phyloP scores from a whole-genome alignment of 2,329 filamentous ascomycete species.

The Ramularia collo-cygni region DNA sequence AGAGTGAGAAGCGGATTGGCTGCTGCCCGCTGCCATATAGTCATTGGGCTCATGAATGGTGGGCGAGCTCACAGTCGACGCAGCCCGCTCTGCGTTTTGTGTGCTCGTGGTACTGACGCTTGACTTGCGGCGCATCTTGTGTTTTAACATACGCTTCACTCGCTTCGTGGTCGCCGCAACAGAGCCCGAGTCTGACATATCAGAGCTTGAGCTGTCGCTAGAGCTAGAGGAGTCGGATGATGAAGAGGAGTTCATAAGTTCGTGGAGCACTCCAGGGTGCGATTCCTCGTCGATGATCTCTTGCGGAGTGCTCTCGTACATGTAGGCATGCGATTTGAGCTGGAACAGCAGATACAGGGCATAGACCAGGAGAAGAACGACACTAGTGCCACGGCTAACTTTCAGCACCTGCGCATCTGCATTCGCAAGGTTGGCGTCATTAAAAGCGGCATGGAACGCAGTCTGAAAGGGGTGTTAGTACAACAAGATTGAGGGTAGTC shows the following conservation, averaged over 20 bases:
- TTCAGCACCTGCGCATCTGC: conserved; percentile 69
- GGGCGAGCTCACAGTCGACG: conserved; percentile 41
- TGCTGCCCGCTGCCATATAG: conserved; percentile 31
- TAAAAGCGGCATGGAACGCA: conserved; percentile 85
- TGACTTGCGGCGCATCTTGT: conserved; percentile 67
- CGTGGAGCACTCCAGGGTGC: conserved; percentile 74
- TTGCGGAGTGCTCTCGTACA: conserved; percentile 89
- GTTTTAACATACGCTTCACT: conserved; percentile 62
- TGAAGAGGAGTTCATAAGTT: conserved; percentile 68
- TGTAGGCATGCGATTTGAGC: conserved; percentile 83
- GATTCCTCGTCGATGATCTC: conserved; percentile 89
- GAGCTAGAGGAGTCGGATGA: conserved; percentile 47
- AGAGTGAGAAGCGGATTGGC: conserved; percentile 26
- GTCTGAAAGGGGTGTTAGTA: conserved; percentile 47
- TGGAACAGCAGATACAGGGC: conserved; percentile 80
- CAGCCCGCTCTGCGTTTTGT: conserved; percentile 36
- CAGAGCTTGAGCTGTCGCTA: conserved; percentile 45
- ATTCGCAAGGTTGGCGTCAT: conserved; percentile 31
- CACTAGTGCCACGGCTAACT: conserved; percentile 83
- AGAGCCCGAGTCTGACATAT: conserved; percentile 57
- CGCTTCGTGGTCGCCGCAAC: conserved; percentile 62
- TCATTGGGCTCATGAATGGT: conserved; percentile 33
- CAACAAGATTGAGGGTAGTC: background rate
- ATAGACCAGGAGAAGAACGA: conserved; percentile 78
- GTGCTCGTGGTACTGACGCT: conserved; percentile 66